Evolutionary conservation across 1,284 basidiomycete species (phyloP).

Genomic region (Trametes sp.): DNA sequence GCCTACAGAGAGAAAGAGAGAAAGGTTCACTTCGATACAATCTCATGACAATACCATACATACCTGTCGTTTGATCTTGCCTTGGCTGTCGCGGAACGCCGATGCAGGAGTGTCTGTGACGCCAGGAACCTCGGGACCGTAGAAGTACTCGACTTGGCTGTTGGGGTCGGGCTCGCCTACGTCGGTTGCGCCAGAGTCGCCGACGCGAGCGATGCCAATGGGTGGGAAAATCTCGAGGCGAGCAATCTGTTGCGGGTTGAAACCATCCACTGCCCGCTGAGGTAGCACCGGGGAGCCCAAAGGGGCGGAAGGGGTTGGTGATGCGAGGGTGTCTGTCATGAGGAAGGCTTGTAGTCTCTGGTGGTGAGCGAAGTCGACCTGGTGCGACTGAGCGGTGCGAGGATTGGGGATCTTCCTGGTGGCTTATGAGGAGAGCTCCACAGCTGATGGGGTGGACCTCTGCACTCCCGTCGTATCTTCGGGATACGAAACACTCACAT

Average conservation of each 20-base stretch:
- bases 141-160: slow-evolving; percentile 28
- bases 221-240: slow-evolving; percentile 38
- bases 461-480: no score
- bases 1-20: slow-evolving; percentile 26
- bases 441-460: no score
- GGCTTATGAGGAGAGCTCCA: no score
- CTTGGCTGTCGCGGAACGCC: slow-evolving; percentile 28
- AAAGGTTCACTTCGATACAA: background rate
- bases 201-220: slow-evolving; percentile 38
- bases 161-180: slow-evolving; percentile 7
- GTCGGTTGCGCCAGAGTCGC: slow-evolving; percentile 31
- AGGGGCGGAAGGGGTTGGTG: no score
- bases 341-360: no score
- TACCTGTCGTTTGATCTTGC: slow-evolving; percentile 35
- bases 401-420: no score
- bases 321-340: no score
- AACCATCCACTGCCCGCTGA: background rate
- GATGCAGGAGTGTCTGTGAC: slow-evolving; percentile 12
- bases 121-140: slow-evolving; percentile 35
- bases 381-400: no score
- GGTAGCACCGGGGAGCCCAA: background rate
- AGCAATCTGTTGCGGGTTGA: slow-evolving; percentile 21
- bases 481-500: no score
- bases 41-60: background rate
- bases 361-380: no score